Evolutionary conservation across 805 yeast species (phyloP), one percentile per base, ranked within the genome.

Genomic region (Lipomyces kockii): DNA sequence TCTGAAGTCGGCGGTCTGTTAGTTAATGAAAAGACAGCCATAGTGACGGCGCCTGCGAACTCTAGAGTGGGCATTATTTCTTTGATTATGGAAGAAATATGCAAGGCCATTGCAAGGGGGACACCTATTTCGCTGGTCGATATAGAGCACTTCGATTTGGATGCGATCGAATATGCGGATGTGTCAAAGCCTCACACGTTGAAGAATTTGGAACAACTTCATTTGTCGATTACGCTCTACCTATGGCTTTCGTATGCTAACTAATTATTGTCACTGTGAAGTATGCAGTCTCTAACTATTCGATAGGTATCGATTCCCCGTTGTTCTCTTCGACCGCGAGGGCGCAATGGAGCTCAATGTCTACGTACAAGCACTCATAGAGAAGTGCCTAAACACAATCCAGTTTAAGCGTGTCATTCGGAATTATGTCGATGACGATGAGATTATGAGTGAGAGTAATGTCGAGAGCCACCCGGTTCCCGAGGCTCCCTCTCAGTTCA

Each of bases 221-320:
- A 72, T 67, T 11, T 35, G 52, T 52, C 62, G 22, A 58, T 71
- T 20, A 61, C 62, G 9, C 72, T 90, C 6, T 94, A 86, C 75
- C 80, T 91, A 75, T 94, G 99, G 99, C 81, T 94, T 69, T 84
- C 90, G 63, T 93, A 91, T 20, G 43, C 27, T 60, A 14, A 25
- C 29, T 53, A 37, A n/a, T 29, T 51, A 20, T 7, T 27, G n/a
- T 29, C 20, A 20, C 17, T 17, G 17, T 12, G 51, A 37, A 3
- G 22, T 22, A 12, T 2, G 29, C 4, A 29, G 5, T 29, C 32
- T 29, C 27, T 9, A 25, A 29, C 58, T 43, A 37, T 52, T 53
- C 43, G n/a, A 46, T 57, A 65, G 68, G 17, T 66, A 67, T 76
- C 81, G 98, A 74, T 94, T 89, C 81, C 97, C 98, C 0, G 86